Base-by-base conservation (phyloP, 2,329 filamentous ascomycete species). In the Colletotrichum sidae region DNA sequence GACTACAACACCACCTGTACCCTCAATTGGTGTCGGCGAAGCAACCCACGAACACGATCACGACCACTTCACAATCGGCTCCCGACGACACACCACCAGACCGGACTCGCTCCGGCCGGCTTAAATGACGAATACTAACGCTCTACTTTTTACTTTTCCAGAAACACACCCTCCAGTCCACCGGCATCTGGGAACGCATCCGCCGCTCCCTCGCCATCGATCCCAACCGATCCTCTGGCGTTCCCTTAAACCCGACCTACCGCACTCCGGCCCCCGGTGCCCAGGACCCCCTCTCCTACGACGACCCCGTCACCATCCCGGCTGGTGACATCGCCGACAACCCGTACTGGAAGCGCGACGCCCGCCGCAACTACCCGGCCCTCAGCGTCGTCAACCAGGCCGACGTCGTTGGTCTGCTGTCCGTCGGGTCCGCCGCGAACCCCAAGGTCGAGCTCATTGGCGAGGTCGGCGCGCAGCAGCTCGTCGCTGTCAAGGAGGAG, bases 111-210 rank as follows among this genome's bases (percentile, higher is more conserved):
- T 25, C 25, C 25, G 25, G 25, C 25, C 25, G 25, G 25, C 25
- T 25, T 25, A 25, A 25, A 4, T 25, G 25, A 25, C 25, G 25
- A 25, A 25, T 25, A 25, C 25, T 25, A 25, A 25, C 25, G 25
- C 25, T 25, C 25, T 5, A 25, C 3, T 25, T 25, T 5, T 25
- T 25, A 4, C 25, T 25, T 25, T 25, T 25, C 25, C 74, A 99
- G 95, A 98, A 98, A 92, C 95, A 99, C 83, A 97, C 94, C 41
- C 84, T 98, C 69, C 92, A 97, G 77, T 96, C 95, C 55, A 88
- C 86, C 44, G 96, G 96, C 45, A 83, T 98, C 79, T 98, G 93
- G 92, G 94, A 95, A 76, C 83, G 83, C 61, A 82, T 99, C 78
- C 94, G 94, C 77, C 88, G 89, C 71, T 77, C 90, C 72, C 80